These are phyloP conservation scores for Cynanchum wilfordii DNA, from an alignment of 257 asterid species.

Conservation along the genomic window DNA sequence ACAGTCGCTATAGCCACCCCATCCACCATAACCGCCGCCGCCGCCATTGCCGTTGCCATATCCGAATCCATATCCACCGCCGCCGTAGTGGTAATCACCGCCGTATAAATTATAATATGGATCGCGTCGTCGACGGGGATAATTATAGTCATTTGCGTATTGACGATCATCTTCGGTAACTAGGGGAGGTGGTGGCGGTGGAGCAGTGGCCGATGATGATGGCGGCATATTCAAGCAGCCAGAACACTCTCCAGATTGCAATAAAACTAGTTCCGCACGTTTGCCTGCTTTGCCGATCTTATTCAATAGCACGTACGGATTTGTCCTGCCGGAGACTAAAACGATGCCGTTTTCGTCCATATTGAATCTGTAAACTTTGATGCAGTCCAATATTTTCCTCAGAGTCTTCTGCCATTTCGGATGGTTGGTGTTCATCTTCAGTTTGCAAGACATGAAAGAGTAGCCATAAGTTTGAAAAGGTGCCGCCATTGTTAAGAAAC, in stretches of 20 bases:
- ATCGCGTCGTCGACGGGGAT: not conserved
- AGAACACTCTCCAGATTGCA: conserved; percentile 33
- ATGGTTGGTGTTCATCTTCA: conserved; percentile 10
- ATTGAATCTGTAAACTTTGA: conserved; percentile 15
- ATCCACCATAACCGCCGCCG: not conserved
- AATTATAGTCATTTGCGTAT: not conserved
- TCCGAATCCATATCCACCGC: not conserved
- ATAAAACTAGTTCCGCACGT: conserved; percentile 18
- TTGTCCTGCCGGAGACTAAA: conserved; percentile 23
- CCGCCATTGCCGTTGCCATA: not conserved
- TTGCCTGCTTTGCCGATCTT: conserved; percentile 20
- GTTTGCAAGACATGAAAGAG: conserved; percentile 19
- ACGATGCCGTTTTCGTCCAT: conserved; percentile 29
- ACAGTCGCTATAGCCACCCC: not conserved
- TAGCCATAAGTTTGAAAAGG: not conserved
- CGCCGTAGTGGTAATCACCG: not conserved
- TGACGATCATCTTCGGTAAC: not conserved
- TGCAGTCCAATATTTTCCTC: conserved; percentile 15
- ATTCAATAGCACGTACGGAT: conserved; percentile 25
- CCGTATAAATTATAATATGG: not conserved
- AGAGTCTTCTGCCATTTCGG: conserved; percentile 22
- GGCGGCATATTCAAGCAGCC: conserved; percentile 18
- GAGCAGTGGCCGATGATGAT: not conserved
- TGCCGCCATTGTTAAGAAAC: not conserved
- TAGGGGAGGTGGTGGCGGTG: not conserved